A percentile compares a stretch with the other conserved stretches of the same genome.
These are phyloP conservation scores for Salix exigua DNA, from an alignment of 345 rosid genomes.

Conservation along the genomic window DNA sequence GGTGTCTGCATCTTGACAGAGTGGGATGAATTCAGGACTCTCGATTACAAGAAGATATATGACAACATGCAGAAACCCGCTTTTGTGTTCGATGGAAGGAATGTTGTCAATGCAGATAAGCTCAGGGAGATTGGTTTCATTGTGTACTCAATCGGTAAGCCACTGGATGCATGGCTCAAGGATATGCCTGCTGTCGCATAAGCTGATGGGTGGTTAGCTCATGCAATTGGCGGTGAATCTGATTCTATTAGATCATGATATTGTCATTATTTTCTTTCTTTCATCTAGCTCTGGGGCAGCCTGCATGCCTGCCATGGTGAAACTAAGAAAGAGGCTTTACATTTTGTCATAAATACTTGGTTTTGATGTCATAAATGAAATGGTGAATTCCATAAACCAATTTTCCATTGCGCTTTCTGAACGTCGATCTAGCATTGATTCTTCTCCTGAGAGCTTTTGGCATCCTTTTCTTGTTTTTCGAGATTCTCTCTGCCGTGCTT, in stretches of 20 bases:
- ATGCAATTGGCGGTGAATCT: conserved; percentile 8
- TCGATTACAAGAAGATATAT: conserved; percentile 67
- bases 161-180: conserved; percentile 85
- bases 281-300: conserved; percentile 21
- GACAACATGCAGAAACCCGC: conserved; percentile 92
- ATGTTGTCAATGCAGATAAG: conserved; percentile 49
- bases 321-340: conserved; percentile 15
- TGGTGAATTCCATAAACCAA: not conserved
- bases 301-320: conserved; percentile 11
- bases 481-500: too few species aligned
- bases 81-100: conserved; percentile 82
- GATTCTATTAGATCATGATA: too few species aligned
- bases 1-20: conserved; percentile 83
- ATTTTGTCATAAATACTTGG: conserved; percentile 26
- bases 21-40: conserved; percentile 92
- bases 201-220: conserved; percentile 12
- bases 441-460: too few species aligned
- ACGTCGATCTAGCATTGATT: not conserved
- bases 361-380: conserved; percentile 6
- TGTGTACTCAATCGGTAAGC: conserved; percentile 89
- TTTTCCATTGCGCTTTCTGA: not conserved
- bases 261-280: conserved; percentile 25
- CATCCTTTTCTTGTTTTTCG: too few species aligned
- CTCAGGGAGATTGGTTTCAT: conserved; percentile 87
- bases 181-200: conserved; percentile 93